Base-by-base conservation (phyloP, 1,284 basidiomycete genomes). In the Schizophyllum commune region DNA sequence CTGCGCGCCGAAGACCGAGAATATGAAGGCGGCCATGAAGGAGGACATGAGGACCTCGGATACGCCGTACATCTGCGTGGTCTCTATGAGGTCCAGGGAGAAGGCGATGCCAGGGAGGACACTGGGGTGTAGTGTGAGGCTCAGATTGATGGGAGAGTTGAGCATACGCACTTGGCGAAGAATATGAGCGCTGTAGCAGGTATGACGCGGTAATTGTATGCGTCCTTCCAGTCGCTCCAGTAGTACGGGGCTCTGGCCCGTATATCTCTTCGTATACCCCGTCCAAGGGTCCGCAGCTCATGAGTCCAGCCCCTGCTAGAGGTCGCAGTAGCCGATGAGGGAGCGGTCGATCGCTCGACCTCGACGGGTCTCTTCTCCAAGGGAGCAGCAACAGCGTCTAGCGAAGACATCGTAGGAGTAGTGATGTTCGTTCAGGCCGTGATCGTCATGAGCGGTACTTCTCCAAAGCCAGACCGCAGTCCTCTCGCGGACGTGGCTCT, bases 91-190 rank as follows among this genome's bases (percentile, higher is more conserved):
- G 70, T 98, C 94, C 55, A 98, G 75, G 19, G 94, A 92, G 72
- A 98, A 98, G 1, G 96, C 94, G 57, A 97, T 88, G 7, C 92
- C 94, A 1, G 95, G 94, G 56, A 96, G 81, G 22, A 95, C 88
- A 64, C 88, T 89, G 64, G 6, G 33, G 13, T 19, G 27, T 47
- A 32, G 4, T 60, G 55, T 55, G 21, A 32, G n/a, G n/a, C n/a
- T n/a, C n/a, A n/a, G n/a, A n/a, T n/a, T n/a, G n/a, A n/a, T n/a
- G n/a, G n/a, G n/a, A n/a, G n/a, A n/a, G n/a, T n/a, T n/a, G n/a
- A n/a, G n/a, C 2, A 27, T 27, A 70, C 84, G 64, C 69, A 91
- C 88, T 91, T 92, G 66, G 88, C 83, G 67, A 90, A 92, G 73
- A 91, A 91, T 60, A 90, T 91, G 27, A 91, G 76, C 13, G 86